Evolutionary conservation across 805 yeast species (phyloP).

Genomic region (Zygosaccharomyces gambellarensis): DNA sequence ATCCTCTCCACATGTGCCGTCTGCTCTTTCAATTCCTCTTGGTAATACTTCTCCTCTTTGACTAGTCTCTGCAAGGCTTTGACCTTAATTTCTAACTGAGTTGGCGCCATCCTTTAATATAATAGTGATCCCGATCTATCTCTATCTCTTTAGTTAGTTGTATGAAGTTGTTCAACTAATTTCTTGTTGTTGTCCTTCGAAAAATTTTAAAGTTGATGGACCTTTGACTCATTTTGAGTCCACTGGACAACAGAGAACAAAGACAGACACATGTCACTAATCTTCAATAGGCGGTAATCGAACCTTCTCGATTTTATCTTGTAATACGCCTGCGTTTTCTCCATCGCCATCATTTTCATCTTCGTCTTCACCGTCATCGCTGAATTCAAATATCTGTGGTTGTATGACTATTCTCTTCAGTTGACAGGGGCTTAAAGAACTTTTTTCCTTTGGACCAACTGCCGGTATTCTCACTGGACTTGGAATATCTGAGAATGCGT

Average conservation of each 20-base stretch:
- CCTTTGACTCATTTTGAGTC: not conserved
- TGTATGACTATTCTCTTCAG: slow-evolving; percentile 1
- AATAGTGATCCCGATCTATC: not conserved
- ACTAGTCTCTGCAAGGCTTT: slow-evolving; percentile 63
- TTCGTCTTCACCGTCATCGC: slow-evolving; percentile 11
- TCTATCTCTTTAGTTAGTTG: not conserved
- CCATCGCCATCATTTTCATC: slow-evolving; percentile 4
- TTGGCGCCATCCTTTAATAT: slow-evolving; percentile 51
- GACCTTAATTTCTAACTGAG: slow-evolving; percentile 63
- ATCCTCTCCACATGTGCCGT: slow-evolving; percentile 43
- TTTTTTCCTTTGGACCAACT: not conserved
- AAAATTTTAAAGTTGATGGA: not conserved
- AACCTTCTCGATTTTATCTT: slow-evolving; percentile 15
- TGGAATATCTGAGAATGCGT: slow-evolving; percentile 24
- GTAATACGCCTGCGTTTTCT: slow-evolving; percentile 5
- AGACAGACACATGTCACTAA: not conserved
- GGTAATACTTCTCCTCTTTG: slow-evolving; percentile 61
- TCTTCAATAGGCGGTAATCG: not conserved
- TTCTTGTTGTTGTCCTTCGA: not conserved
- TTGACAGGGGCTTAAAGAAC: not conserved
- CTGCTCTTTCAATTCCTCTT: slow-evolving; percentile 55
- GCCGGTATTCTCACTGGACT: slow-evolving; percentile 4
- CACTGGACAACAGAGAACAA: not conserved
- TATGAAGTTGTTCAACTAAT: not conserved
- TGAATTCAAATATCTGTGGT: slow-evolving; percentile 4